These are phyloP conservation scores for Sporothrix dimorphospora DNA, from an alignment of 2,329 filamentous ascomycete species.

Conservation along the genomic window DNA sequence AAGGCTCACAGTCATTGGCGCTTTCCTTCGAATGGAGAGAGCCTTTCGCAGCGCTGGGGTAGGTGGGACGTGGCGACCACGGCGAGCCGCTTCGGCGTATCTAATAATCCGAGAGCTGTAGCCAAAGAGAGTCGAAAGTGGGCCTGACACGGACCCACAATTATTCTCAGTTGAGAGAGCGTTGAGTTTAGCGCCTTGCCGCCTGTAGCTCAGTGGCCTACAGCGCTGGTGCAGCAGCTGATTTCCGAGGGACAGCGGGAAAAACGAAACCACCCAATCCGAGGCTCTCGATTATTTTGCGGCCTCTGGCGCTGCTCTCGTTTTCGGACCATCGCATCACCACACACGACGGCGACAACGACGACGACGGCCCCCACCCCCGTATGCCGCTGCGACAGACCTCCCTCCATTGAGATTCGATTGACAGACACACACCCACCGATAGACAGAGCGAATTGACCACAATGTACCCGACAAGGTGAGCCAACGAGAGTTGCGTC, in stretches of 20 bases:
- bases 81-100: slow-evolving; percentile 28
- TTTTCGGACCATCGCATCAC: slow-evolving; percentile 21
- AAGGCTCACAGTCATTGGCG: slow-evolving; percentile 20
- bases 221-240: not conserved
- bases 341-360: slow-evolving; percentile 15
- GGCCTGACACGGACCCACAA: not conserved
- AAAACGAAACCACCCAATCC: slow-evolving; percentile 32
- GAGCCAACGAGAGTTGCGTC: slow-evolving; percentile 23
- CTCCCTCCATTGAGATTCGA: not conserved
- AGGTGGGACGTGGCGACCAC: not conserved
- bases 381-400: slow-evolving; percentile 6
- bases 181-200: not conserved
- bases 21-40: slow-evolving; percentile 12
- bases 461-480: slow-evolving; percentile 45
- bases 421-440: not conserved
- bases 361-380: slow-evolving; percentile 22
- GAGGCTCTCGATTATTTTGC: slow-evolving; percentile 32
- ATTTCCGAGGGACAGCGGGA: not conserved
- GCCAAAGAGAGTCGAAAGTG: not conserved
- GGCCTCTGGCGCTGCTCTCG: slow-evolving; percentile 9
- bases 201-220: not conserved
- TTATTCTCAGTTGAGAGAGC: not conserved
- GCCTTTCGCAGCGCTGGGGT: slow-evolving; percentile 19
- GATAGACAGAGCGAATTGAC: slow-evolving; percentile 23
- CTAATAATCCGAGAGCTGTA: slow-evolving; percentile 27